Conservation (phyloP, 345 rosid species). For the Ailanthus altissimus region DNA sequence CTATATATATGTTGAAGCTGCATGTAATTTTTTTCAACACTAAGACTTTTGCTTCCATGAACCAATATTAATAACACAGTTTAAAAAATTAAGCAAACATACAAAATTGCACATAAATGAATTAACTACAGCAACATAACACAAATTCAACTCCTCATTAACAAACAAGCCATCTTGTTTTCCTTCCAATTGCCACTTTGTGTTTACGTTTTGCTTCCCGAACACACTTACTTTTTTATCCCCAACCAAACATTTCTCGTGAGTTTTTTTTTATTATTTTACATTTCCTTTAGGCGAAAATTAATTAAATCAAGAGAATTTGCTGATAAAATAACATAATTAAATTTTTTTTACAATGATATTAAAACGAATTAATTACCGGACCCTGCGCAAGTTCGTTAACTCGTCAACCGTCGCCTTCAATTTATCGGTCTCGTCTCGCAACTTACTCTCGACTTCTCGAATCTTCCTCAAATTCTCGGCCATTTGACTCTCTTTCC, state of each 20-base stretch:
- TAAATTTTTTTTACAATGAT: not conserved
- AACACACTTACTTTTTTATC: too few relatives aligned
- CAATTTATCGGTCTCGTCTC: constrained; percentile 52
- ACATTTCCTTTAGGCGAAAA: too few relatives aligned
- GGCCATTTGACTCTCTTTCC: constrained; percentile 70
- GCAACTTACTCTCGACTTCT: constrained; percentile 46
- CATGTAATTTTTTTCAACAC: not conserved
- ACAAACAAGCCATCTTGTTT: not conserved
- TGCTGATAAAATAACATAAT: not conserved
- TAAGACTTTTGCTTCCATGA: not conserved
- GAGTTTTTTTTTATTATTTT: too few relatives aligned
- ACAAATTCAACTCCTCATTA: not conserved
- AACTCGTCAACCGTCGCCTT: constrained; percentile 42
- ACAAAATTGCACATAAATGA: not conserved
- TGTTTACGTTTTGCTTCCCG: not conserved
- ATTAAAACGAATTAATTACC: constrained; percentile 48
- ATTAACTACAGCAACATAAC: not conserved
- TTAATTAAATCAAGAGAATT: not conserved
- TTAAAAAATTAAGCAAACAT: not conserved
- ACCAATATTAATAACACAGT: not conserved
- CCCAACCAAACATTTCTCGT: too few relatives aligned
- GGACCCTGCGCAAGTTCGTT: constrained; percentile 56
- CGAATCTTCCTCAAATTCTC: constrained; percentile 56
- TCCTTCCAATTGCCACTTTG: not conserved
- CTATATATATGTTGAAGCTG: not conserved